Conservation (phyloP, 2,329 filamentous ascomycete species). For the Pezicula rhizophila region DNA sequence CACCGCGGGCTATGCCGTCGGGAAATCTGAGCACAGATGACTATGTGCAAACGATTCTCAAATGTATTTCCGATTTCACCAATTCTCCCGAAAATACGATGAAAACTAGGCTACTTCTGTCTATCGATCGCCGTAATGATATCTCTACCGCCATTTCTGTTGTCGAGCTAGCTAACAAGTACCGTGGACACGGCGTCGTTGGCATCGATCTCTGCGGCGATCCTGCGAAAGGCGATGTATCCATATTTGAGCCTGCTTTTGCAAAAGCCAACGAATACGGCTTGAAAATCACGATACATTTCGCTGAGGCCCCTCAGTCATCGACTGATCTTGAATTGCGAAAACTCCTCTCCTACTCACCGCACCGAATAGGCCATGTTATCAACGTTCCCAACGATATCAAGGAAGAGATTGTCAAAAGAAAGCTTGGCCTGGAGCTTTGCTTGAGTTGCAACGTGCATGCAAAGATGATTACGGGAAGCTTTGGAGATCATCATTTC, state of each 20-base stretch:
- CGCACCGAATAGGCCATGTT: constrained; percentile 70
- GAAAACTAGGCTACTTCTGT: constrained; percentile 63
- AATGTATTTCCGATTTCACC: constrained; percentile 49
- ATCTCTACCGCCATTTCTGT: constrained; percentile 54
- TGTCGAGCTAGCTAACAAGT: constrained; percentile 55
- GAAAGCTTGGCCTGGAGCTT: constrained; percentile 62
- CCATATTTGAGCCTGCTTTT: constrained; percentile 55
- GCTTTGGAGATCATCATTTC: constrained; percentile 67
- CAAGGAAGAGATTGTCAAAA: constrained; percentile 46
- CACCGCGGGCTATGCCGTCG: constrained; percentile 57
- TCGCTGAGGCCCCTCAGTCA: constrained; percentile 61
- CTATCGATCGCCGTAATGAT: constrained; percentile 62
- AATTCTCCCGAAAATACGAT: constrained; percentile 33
- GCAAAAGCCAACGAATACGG: constrained; percentile 45
- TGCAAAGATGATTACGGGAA: constrained; percentile 63
- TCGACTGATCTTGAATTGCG: constrained; percentile 54
- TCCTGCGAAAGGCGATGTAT: constrained; percentile 56
- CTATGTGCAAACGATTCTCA: constrained; percentile 62
- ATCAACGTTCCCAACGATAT: constrained; percentile 62
- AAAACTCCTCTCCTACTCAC: constrained; percentile 58
- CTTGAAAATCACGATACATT: constrained; percentile 67
- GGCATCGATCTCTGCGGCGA: constrained; percentile 77
- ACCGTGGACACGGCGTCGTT: constrained; percentile 52
- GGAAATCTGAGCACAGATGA: constrained; percentile 45
- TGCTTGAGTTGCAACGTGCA: constrained; percentile 79